A percentile compares a stretch with the other conserved stretches of the same genome.
Evolutionary conservation across 257 asterid genomes (phyloP).

Genomic region (Ballota nigra): DNA sequence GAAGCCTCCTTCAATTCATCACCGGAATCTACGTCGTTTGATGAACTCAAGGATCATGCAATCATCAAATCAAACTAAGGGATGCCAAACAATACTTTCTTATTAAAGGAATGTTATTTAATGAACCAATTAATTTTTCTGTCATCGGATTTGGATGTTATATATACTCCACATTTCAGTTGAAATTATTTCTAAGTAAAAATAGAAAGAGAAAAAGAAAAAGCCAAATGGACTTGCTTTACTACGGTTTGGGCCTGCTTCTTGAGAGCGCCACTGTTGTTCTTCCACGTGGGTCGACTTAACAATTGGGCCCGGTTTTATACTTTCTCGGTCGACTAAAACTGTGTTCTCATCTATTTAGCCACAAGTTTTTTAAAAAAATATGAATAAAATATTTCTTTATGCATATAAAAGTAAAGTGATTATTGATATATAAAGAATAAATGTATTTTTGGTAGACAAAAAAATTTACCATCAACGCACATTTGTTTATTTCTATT

Average conservation of each 20-base stretch:
- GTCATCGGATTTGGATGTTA: not conserved
- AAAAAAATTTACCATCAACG: not conserved
- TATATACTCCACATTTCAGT: not conserved
- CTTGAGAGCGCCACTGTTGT: not conserved
- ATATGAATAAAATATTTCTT: too few relatives aligned
- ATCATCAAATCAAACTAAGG: not conserved
- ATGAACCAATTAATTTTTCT: not conserved
- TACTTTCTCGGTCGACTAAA: too few relatives aligned
- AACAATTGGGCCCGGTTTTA: not conserved
- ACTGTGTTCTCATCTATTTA: too few relatives aligned
- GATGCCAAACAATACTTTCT: not conserved
- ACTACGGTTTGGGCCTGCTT: not conserved
- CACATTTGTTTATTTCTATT: not conserved
- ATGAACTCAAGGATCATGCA: slow-evolving; percentile 6
- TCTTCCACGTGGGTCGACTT: not conserved
- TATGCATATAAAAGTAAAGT: too few relatives aligned
- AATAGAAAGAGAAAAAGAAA: not conserved
- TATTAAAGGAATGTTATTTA: not conserved
- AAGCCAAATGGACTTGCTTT: not conserved
- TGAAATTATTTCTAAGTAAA: not conserved
- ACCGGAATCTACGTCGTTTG: not conserved
- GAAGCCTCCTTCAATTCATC: not conserved
- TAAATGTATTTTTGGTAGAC: too few relatives aligned
- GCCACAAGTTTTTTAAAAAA: too few relatives aligned
- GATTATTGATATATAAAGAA: too few relatives aligned